phyloP scores from a whole-genome alignment of 176 grass and related monocot species.

The Cenchrus purpureus region DNA sequence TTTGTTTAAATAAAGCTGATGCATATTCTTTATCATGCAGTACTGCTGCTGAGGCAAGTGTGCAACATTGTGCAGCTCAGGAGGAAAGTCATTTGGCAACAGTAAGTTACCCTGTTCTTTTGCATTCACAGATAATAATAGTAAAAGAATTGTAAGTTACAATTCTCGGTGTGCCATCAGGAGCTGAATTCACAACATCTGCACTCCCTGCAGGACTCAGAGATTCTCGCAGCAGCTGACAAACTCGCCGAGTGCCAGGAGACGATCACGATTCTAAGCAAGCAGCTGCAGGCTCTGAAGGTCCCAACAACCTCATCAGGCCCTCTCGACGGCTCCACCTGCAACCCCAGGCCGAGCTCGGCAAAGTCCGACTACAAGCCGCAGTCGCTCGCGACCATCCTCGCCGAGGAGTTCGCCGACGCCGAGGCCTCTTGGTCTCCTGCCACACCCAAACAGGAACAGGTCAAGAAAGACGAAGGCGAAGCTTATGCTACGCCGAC shows the following conservation, averaged over 20 bases:
- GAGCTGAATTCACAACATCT: background rate
- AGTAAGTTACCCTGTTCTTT: conserved; percentile 53
- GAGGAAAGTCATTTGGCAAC: conserved; percentile 54
- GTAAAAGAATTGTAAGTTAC: background rate
- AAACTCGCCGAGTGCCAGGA: conserved; percentile 81
- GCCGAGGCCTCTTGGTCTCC: conserved; percentile 16
- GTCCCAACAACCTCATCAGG: conserved; percentile 24
- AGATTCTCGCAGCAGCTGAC: conserved; percentile 54
- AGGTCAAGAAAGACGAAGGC: conserved; percentile 24
- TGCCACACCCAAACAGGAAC: background rate
- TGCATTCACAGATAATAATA: conserved; percentile 7
- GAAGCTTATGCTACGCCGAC: background rate
- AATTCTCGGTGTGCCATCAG: background rate
- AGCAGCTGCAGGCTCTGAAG: conserved; percentile 63
- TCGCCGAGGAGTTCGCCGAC: conserved; percentile 7
- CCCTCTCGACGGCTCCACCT: conserved; percentile 1
- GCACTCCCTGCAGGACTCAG: conserved; percentile 50
- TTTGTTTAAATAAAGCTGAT: background rate
- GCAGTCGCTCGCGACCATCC: conserved; percentile 55
- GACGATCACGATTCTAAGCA: conserved; percentile 66
- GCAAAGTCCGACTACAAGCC: conserved; percentile 38
- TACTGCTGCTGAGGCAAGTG: conserved; percentile 39
- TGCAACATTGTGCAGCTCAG: conserved; percentile 5
- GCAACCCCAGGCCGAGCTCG: conserved; percentile 27
- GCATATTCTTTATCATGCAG: conserved; percentile 36